Percentiles rank a stretch among this genome's conserved stretches.
Evolutionary conservation across 768 basidiomycete species (phyloP).

Genomic region (Gloeopeniophorella convolvens): DNA sequence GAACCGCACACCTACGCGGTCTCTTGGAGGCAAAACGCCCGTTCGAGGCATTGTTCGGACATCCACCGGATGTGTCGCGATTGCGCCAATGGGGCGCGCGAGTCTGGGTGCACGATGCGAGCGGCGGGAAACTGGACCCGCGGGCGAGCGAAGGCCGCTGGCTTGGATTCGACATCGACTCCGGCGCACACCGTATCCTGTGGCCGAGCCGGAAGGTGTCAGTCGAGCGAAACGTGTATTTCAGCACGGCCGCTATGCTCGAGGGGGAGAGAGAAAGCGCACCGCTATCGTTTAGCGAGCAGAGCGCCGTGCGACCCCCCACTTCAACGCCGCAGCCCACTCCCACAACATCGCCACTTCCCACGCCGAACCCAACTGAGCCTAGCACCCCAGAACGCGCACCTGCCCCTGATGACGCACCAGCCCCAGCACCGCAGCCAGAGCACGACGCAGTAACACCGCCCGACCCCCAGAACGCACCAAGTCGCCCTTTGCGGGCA

Average conservation of each 20-base stretch:
- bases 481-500: neutral
- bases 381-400: no score
- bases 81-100: neutral
- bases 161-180: neutral
- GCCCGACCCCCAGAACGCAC: neutral
- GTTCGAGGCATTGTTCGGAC: slow-evolving; percentile 10
- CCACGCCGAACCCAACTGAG: no score
- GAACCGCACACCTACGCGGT: slow-evolving; percentile 29
- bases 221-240: neutral
- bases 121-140: neutral
- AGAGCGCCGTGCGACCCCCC: neutral
- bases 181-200: neutral
- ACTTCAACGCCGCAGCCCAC: no score
- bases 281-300: neutral
- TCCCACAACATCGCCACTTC: no score
- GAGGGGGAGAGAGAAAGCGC: neutral
- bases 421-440: no score
- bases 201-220: neutral
- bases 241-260: neutral
- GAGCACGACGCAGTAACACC: neutral
- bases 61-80: slow-evolving; percentile 16
- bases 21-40: slow-evolving; percentile 24
- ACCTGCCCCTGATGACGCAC: no score
- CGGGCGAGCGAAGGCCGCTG: neutral
- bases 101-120: no score